Conservation (phyloP, 1,284 basidiomycete genomes). For the Rhodotorula sp. region DNA sequence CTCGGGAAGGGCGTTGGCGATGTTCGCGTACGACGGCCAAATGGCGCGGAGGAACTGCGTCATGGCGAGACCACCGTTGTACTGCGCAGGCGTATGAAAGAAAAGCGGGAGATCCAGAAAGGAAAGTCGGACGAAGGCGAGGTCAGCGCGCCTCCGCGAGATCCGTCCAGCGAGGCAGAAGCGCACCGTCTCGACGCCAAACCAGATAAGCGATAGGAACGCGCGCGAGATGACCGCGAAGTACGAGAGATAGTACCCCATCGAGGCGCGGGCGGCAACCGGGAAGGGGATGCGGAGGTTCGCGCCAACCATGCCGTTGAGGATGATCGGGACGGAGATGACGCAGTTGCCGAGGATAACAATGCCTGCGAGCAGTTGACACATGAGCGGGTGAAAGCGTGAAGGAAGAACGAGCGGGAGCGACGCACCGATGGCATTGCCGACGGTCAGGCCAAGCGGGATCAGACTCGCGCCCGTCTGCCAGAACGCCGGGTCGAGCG, state of each 20-base stretch:
- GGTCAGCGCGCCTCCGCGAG: neutral
- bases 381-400: neutral
- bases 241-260: constrained; percentile 71
- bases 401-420: neutral
- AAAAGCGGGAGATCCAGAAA: constrained; percentile 31
- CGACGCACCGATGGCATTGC: constrained; percentile 14
- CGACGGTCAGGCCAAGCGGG: constrained; percentile 20
- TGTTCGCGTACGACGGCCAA: constrained; percentile 42
- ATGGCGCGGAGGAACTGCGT: constrained; percentile 38
- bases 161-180: constrained; percentile 46
- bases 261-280: constrained; percentile 71
- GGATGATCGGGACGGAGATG: constrained; percentile 24
- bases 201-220: constrained; percentile 58
- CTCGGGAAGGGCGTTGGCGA: constrained; percentile 40
- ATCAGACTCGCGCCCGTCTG: constrained; percentile 20
- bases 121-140: neutral
- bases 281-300: constrained; percentile 68
- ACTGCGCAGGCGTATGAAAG: neutral
- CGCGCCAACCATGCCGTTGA: constrained; percentile 51
- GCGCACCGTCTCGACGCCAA: constrained; percentile 57
- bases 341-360: constrained; percentile 20
- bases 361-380: neutral
- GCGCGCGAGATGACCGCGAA: constrained; percentile 73
- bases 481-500: constrained; percentile 32
- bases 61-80: constrained; percentile 40